Evolutionary conservation across 495 filamentous ascomycete genomes (phyloP).

Genomic region (Immersiella caudata): DNA sequence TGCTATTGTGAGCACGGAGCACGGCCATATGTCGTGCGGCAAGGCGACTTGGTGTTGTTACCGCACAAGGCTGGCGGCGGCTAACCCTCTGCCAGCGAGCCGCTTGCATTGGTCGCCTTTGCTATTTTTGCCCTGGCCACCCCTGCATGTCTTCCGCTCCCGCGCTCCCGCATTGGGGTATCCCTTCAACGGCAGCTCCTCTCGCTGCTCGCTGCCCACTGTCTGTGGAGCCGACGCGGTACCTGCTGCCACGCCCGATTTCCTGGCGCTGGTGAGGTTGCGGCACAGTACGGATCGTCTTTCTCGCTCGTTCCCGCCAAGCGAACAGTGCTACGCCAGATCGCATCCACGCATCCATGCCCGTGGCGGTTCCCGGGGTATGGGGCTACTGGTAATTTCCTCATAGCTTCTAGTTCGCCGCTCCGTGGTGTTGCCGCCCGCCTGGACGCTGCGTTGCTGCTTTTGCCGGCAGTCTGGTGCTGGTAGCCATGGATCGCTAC

Average conservation of each 20-base stretch:
- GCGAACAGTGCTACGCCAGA: conserved; percentile 13
- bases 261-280: background rate
- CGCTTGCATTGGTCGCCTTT: conserved; percentile 14
- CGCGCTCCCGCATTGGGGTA: conserved; percentile 20
- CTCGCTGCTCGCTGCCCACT: background rate
- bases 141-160: conserved; percentile 32
- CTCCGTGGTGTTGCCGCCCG: conserved; percentile 11
- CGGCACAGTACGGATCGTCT: background rate
- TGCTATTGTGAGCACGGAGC: background rate
- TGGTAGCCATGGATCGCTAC: conserved; percentile 9
- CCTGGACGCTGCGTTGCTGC: conserved; percentile 6
- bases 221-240: background rate
- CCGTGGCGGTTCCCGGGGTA: background rate
- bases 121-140: conserved; percentile 29
- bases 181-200: conserved; percentile 12
- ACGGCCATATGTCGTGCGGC: conserved; percentile 16
- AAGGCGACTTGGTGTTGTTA: conserved; percentile 22
- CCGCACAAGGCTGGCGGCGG: conserved; percentile 32
- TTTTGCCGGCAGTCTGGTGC: conserved; percentile 22
- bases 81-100: conserved; percentile 16
- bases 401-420: background rate
- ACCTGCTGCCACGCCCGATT: conserved; percentile 2
- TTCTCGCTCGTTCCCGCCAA: background rate
- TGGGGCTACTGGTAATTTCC: conserved; percentile 8
- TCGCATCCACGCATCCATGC: background rate